These are phyloP conservation scores for Waltergamsia citrina DNA, from an alignment of 2,329 filamentous ascomycete species.

Conservation along the genomic window DNA sequence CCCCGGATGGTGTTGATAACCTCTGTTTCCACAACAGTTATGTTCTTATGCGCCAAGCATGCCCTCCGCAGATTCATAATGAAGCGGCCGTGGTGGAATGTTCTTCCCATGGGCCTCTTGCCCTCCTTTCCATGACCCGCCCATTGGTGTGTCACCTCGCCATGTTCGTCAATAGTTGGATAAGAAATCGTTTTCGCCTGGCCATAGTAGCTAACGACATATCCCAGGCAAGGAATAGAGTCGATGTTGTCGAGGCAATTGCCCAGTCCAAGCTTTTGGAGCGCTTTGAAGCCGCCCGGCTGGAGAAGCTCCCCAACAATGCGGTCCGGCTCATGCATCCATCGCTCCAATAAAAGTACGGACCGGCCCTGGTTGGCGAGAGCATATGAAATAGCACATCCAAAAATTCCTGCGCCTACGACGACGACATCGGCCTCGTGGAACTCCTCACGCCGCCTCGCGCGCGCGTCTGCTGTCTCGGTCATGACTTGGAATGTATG, in stretches of 20 bases:
- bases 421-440: slow-evolving; percentile 78
- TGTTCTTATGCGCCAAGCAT: slow-evolving; percentile 67
- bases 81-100: slow-evolving; percentile 93
- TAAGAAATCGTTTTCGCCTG: slow-evolving; percentile 70
- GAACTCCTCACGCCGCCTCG: slow-evolving; percentile 39
- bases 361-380: slow-evolving; percentile 84
- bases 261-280: slow-evolving; percentile 69
- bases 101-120: slow-evolving; percentile 55
- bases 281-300: slow-evolving; percentile 76
- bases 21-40: slow-evolving; percentile 85
- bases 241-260: slow-evolving; percentile 87
- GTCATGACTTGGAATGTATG: no score
- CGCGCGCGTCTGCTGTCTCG: slow-evolving; percentile 26
- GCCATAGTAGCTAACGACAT: slow-evolving; percentile 77
- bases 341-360: slow-evolving; percentile 82
- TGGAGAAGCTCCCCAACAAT: slow-evolving; percentile 95
- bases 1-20: slow-evolving; percentile 67
- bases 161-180: slow-evolving; percentile 48
- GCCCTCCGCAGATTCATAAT: slow-evolving; percentile 72
- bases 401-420: slow-evolving; percentile 83
- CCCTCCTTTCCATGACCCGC: slow-evolving; percentile 20
- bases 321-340: slow-evolving; percentile 83
- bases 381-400: slow-evolving; percentile 76
- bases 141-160: slow-evolving; percentile 27
- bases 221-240: slow-evolving; percentile 71